These are phyloP conservation scores for Syzygium grande DNA, from an alignment of 345 rosid genomes.

Conservation along the genomic window DNA sequence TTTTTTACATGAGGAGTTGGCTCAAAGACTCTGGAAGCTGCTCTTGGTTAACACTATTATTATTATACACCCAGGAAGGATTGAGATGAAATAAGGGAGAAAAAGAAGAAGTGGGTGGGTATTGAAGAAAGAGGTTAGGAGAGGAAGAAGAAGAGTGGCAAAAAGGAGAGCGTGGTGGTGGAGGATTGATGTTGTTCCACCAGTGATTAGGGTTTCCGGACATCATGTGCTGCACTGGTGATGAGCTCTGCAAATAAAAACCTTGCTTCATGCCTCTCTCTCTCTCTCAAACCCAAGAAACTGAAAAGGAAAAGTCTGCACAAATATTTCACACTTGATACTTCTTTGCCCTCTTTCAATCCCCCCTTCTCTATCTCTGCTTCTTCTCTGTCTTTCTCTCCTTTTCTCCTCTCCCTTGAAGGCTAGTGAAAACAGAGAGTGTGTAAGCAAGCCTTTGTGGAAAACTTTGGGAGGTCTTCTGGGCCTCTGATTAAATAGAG, in stretches of 20 bases:
- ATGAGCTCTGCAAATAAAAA: constrained; percentile 23
- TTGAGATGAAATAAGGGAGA: background rate
- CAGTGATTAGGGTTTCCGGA: constrained; percentile 32
- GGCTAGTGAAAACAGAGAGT: constrained; percentile 1
- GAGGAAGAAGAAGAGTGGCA: background rate
- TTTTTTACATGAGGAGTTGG: constrained; percentile 37
- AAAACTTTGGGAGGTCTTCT: constrained; percentile 28
- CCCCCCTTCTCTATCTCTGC: background rate
- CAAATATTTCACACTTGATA: background rate
- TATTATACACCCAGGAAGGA: background rate
- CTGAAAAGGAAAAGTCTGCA: constrained; percentile 1
- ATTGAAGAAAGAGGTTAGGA: background rate
- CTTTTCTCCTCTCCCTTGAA: background rate
- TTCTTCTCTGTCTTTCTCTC: background rate
- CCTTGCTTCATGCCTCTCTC: constrained; percentile 19
- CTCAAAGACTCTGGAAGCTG: constrained; percentile 26
- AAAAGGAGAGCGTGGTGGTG: background rate
- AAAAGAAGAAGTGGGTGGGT: background rate
- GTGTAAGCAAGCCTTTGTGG: constrained; percentile 32
- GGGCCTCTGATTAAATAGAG: background rate
- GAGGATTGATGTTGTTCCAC: constrained; percentile 18
- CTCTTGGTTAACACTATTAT: background rate
- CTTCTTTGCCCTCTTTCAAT: constrained; percentile 1
- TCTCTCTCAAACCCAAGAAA: background rate
- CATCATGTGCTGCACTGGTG: constrained; percentile 28